Base-by-base conservation (phyloP, 2,329 filamentous ascomycete genomes). In the Aspergillus cejpii region DNA sequence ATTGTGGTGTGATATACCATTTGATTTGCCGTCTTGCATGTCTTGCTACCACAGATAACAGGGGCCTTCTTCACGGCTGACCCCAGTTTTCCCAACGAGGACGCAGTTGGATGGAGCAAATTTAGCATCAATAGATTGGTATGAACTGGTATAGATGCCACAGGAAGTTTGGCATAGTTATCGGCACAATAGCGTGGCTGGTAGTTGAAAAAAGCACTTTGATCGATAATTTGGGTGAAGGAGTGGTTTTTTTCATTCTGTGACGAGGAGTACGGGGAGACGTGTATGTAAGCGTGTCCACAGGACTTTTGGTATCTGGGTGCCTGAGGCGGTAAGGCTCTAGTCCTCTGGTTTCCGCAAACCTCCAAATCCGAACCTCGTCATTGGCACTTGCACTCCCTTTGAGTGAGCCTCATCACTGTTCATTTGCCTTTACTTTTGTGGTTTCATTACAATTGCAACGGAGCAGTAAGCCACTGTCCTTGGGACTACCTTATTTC, bases 21-120 rank as follows among this genome's bases (percentile, higher is more conserved):
- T 67, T 45, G 58, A 56, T 54, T 54, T 69, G 57, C 68, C 67
- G 68, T 71, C 69, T 70, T 70, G 68, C 68, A 71, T 71, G 57
- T 69, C 68, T 71, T 63, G 59, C 61, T 60, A 60, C 58, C 59
- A 60, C 59, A 54, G 57, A 64, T 50, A 62, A 66, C 63, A 67
- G 66, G 66, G 67, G 67, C 64, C 62, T 53, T 65, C 54, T 63
- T 49, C 37, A 52, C 57, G 62, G 58, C 54, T 65, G 64, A 70
- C 68, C 68, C 68, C 68, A 66, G 66, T 62, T 69, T 67, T 70
- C 66, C 63, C 64, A 65, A 64, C 63, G 64, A 66, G 59, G 58
- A 63, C 62, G 57, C 56, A 49, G 60, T 65, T 43, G 59, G 54
- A 61, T 48, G 49, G 50, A 52, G 48, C 47, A 50, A 64, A 61